These are phyloP conservation scores for Stephania japonica DNA, from an alignment of 164 flowering plant genomes.

Conservation along the genomic window DNA sequence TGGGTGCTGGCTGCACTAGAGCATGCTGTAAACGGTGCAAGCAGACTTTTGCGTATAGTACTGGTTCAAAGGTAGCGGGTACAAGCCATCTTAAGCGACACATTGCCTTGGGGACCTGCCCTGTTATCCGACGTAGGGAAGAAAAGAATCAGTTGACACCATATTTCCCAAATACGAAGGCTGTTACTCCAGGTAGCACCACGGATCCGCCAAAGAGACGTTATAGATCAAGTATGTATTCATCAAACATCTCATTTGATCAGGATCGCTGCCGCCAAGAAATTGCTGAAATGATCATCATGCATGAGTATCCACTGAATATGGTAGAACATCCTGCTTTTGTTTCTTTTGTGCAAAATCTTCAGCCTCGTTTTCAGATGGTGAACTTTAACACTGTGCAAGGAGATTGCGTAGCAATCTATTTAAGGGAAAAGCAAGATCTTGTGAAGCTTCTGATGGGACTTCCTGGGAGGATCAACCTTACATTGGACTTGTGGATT, in stretches of 20 bases:
- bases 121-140: slow-evolving; percentile 30
- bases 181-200: slow-evolving; percentile 20
- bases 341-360: slow-evolving; percentile 39
- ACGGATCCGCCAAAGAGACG: slow-evolving; percentile 48
- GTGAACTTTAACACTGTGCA: slow-evolving; percentile 46
- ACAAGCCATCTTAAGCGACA: slow-evolving; percentile 93
- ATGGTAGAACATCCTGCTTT: slow-evolving; percentile 73
- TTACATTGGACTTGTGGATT: slow-evolving; percentile 56
- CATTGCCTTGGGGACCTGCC: slow-evolving; percentile 59
- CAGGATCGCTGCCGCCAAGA: slow-evolving; percentile 48
- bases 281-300: slow-evolving; percentile 68
- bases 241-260: slow-evolving; percentile 33
- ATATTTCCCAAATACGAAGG: slow-evolving; percentile 21
- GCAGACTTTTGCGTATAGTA: slow-evolving; percentile 70
- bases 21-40: slow-evolving; percentile 80
- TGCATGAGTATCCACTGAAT: slow-evolving; percentile 67
- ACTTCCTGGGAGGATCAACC: slow-evolving; percentile 52
- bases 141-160: slow-evolving; percentile 28
- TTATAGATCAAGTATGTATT: slow-evolving; percentile 23
- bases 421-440: slow-evolving; percentile 45
- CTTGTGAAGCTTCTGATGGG: slow-evolving; percentile 37
- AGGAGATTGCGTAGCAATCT: slow-evolving; percentile 46
- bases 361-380: slow-evolving; percentile 59
- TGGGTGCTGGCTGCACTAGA: slow-evolving; percentile 45
- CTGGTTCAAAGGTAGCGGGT: slow-evolving; percentile 67